A percentile compares a stretch with the other conserved stretches of the same genome.
Evolutionary conservation across 1,284 basidiomycete genomes (phyloP).

Genomic region (Sanghuangporus weigelae): DNA sequence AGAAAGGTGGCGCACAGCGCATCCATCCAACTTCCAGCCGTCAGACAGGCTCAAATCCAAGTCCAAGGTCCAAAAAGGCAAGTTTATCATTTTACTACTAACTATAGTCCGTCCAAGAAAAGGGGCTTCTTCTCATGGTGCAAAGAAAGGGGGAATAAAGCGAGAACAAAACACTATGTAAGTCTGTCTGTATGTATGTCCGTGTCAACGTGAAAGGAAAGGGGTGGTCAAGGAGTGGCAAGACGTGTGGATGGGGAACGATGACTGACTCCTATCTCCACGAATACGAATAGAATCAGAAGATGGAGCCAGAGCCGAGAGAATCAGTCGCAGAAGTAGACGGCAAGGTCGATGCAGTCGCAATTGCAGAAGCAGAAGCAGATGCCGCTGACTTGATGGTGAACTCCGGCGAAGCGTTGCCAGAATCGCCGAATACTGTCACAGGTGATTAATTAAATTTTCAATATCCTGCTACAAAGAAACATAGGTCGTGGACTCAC

Average conservation of each 20-base stretch:
- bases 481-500: conserved; percentile 29
- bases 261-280: not conserved
- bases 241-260: not conserved
- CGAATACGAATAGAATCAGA: not conserved
- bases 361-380: not conserved
- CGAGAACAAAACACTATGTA: not conserved
- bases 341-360: not conserved
- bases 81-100: not conserved
- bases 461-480: not conserved
- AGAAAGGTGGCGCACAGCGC: not conserved
- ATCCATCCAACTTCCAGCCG: not conserved
- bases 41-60: not conserved
- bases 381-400: conserved; percentile 21
- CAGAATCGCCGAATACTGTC: conserved; percentile 33
- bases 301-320: not conserved
- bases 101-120: not conserved
- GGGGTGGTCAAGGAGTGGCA: not conserved
- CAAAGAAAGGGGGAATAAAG: not conserved
- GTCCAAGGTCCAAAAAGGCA: not conserved
- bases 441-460: not conserved
- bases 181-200: not conserved
- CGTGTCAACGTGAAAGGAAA: not conserved
- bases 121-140: not conserved
- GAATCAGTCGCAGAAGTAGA: not conserved
- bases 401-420: conserved; percentile 30